A percentile compares a stretch with the other conserved stretches of the same genome.
These are phyloP conservation scores for Geosmithia putterillii DNA, from an alignment of 2,329 filamentous ascomycete species.

Conservation along the genomic window DNA sequence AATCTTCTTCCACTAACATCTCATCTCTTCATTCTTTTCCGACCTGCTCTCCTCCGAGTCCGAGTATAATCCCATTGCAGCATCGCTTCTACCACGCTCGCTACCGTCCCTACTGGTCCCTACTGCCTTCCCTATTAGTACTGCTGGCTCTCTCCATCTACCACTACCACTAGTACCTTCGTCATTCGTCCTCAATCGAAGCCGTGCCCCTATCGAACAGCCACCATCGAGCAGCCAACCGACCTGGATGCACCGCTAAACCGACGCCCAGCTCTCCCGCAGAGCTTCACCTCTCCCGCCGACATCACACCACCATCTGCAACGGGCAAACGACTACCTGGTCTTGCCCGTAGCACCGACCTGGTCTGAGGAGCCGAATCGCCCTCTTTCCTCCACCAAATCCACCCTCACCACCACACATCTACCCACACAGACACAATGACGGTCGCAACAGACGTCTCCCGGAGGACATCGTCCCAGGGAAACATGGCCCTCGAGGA, in stretches of 20 bases:
- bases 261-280: conserved; percentile 17
- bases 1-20: too few species aligned
- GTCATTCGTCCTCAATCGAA: neutral
- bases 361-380: neutral
- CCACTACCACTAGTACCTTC: too few species aligned
- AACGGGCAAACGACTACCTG: neutral
- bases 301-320: neutral
- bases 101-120: too few species aligned
- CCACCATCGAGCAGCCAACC: too few species aligned
- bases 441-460: conserved; percentile 64
- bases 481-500: conserved; percentile 67
- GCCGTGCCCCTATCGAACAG: conserved; percentile 2
- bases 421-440: conserved; percentile 35
- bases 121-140: too few species aligned
- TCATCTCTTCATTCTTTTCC: neutral
- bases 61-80: neutral
- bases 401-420: neutral
- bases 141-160: too few species aligned
- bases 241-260: conserved; percentile 22
- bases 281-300: conserved; percentile 13
- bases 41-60: neutral
- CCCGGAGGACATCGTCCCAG: conserved; percentile 53
- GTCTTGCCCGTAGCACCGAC: neutral
- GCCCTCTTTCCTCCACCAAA: neutral
- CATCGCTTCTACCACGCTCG: too few species aligned